Conservation (phyloP, 1,139 yeast species). For the Saccharomyces hybrid region DNA sequence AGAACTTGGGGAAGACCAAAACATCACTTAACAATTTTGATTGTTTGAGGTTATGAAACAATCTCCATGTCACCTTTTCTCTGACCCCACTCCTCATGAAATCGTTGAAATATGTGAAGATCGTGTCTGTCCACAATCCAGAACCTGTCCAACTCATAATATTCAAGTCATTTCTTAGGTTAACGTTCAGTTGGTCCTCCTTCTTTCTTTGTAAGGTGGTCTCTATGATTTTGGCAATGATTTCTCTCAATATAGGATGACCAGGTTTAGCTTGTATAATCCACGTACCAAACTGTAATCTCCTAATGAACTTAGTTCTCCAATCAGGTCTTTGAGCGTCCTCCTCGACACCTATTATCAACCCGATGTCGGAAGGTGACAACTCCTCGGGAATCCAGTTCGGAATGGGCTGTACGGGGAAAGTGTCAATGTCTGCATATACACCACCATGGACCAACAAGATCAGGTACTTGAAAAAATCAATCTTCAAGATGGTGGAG, state of each 20-base stretch:
- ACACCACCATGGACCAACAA: slow-evolving; percentile 71
- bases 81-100: slow-evolving; percentile 39
- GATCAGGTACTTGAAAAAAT: slow-evolving; percentile 64
- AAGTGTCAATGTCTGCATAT: slow-evolving; percentile 68
- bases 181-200: slow-evolving; percentile 31
- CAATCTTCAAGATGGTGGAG: slow-evolving; percentile 59
- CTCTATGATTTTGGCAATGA: slow-evolving; percentile 59
- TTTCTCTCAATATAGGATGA: slow-evolving; percentile 65
- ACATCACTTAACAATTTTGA: slow-evolving; percentile 74
- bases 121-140: slow-evolving; percentile 67
- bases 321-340: slow-evolving; percentile 65
- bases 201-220: slow-evolving; percentile 44
- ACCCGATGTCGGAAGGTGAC: slow-evolving; percentile 48
- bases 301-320: slow-evolving; percentile 62
- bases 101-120: slow-evolving; percentile 58
- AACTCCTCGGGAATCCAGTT: slow-evolving; percentile 45
- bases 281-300: slow-evolving; percentile 73
- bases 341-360: slow-evolving; percentile 64
- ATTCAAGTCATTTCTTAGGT: slow-evolving; percentile 46
- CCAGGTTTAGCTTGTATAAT: slow-evolving; percentile 66
- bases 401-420: slow-evolving; percentile 43
- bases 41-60: slow-evolving; percentile 56
- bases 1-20: slow-evolving; percentile 71
- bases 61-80: slow-evolving; percentile 47
- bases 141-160: slow-evolving; percentile 78